Evolutionary conservation across 768 basidiomycete genomes (phyloP).

Genomic region (Lactarius hengduanensis): DNA sequence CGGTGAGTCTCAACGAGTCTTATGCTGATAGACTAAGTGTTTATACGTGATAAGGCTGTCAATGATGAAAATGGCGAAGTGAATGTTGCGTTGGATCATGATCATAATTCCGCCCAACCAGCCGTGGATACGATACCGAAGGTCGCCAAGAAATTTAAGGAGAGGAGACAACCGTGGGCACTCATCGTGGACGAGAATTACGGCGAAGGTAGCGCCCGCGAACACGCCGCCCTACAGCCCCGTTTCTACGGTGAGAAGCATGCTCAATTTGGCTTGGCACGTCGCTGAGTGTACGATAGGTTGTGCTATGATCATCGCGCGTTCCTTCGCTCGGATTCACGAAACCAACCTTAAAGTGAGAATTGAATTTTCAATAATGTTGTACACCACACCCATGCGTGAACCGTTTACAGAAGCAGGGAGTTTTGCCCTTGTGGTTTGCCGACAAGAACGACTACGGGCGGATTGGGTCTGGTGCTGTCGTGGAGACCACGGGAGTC

Average conservation of each 20-base stretch:
- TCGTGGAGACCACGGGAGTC: slow-evolving; percentile 82
- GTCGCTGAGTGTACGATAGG: slow-evolving; percentile 44
- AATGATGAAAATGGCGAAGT: slow-evolving; percentile 95
- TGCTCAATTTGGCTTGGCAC: neutral
- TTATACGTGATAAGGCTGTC: slow-evolving; percentile 54
- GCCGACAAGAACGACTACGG: slow-evolving; percentile 81
- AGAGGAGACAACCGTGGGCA: slow-evolving; percentile 85
- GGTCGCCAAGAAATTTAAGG: slow-evolving; percentile 86
- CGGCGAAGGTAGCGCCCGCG: slow-evolving; percentile 96
- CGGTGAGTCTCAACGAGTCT: slow-evolving; percentile 42
- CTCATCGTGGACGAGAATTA: slow-evolving; percentile 95
- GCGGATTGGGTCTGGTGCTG: slow-evolving; percentile 79
- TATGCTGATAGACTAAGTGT: slow-evolving; percentile 14
- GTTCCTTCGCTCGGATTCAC: slow-evolving; percentile 97
- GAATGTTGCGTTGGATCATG: slow-evolving; percentile 85
- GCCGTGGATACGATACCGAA: slow-evolving; percentile 81
- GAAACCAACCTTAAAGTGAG: slow-evolving; percentile 93
- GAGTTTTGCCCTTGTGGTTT: slow-evolving; percentile 95
- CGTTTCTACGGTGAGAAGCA: slow-evolving; percentile 73
- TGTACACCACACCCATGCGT: neutral
- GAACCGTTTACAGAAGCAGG: slow-evolving; percentile 77
- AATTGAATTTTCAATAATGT: neutral
- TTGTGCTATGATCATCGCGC: slow-evolving; percentile 81
- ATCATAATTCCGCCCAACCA: slow-evolving; percentile 44
- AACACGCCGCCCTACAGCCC: slow-evolving; percentile 96